These are phyloP conservation scores for Trichophyton mentagrophytes DNA, from an alignment of 2,329 filamentous ascomycete species.

Conservation along the genomic window DNA sequence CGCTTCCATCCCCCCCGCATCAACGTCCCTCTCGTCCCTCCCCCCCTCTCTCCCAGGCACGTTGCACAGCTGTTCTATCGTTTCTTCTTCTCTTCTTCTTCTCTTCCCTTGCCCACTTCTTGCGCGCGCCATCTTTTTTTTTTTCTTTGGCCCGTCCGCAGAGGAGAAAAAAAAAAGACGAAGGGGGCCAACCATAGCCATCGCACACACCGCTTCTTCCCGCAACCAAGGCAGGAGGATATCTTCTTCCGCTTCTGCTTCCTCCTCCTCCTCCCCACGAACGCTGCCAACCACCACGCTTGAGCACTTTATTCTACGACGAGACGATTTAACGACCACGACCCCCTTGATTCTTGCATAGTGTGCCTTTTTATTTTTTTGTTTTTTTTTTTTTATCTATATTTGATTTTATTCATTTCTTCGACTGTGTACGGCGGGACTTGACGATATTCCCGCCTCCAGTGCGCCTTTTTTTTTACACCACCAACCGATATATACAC, in stretches of 20 bases:
- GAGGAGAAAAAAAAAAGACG: neutral
- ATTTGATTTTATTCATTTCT: neutral
- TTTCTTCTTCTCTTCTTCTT: slow-evolving; percentile 7
- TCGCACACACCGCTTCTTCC: slow-evolving; percentile 3
- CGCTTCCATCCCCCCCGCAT: neutral
- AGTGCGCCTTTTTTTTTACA: slow-evolving; percentile 10
- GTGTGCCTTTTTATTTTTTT: neutral
- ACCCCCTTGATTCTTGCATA: neutral
- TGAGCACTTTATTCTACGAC: slow-evolving; percentile 1
- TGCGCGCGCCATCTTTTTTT: slow-evolving; percentile 5
- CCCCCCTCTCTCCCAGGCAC: slow-evolving; percentile 6
- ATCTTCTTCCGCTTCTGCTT: slow-evolving; percentile 4
- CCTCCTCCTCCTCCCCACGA: slow-evolving; percentile 9
- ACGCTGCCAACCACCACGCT: slow-evolving; percentile 6
- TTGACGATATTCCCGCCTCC: neutral
- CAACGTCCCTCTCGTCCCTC: neutral
- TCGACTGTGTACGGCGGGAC: neutral
- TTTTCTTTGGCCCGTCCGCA: neutral
- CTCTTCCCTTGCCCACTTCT: slow-evolving; percentile 6
- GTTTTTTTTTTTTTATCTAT: neutral
- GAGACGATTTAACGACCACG: slow-evolving; percentile 2
- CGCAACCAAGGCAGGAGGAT: slow-evolving; percentile 4
- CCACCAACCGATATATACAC: slow-evolving; percentile 13
- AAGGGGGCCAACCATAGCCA: slow-evolving; percentile 1
- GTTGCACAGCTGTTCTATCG: slow-evolving; percentile 1